Evolutionary conservation across 148 eudicot genomes (phyloP).

Genomic region (Rhododendron mucronatum): DNA sequence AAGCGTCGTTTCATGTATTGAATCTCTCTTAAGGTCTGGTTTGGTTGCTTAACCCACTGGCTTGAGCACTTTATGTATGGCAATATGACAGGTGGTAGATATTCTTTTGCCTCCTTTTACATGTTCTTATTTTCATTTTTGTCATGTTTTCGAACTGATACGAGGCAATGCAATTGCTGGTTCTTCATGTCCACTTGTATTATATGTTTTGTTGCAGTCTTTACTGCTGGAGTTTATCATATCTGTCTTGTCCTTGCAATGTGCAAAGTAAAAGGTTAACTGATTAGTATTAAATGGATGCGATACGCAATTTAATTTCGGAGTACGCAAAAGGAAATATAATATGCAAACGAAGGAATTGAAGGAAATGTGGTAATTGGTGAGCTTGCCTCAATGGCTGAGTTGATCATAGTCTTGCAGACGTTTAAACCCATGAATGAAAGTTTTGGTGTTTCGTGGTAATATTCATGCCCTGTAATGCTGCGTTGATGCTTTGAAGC

Average conservation of each 20-base stretch:
- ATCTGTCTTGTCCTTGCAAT: neutral
- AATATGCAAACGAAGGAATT: neutral
- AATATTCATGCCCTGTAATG: neutral
- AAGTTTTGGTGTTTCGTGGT: neutral
- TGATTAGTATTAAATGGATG: neutral
- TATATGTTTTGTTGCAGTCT: neutral
- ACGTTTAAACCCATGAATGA: neutral
- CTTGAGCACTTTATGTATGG: neutral
- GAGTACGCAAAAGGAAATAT: neutral
- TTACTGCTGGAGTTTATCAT: neutral
- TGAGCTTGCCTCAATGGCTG: neutral
- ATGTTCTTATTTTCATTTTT: neutral
- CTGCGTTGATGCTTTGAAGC: neutral
- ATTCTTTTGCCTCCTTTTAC: neutral
- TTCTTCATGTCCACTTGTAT: neutral
- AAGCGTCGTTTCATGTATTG: slow-evolving; percentile 20
- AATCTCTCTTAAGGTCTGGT: neutral
- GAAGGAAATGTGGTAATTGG: neutral
- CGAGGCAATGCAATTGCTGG: neutral
- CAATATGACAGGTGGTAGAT: neutral
- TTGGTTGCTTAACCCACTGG: neutral
- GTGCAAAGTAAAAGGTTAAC: neutral
- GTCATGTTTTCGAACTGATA: neutral
- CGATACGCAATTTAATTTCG: neutral
- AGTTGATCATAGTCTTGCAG: neutral